Conservation (phyloP, 2,329 filamentous ascomycete genomes). For the Colletotrichum lindemuthianum region DNA sequence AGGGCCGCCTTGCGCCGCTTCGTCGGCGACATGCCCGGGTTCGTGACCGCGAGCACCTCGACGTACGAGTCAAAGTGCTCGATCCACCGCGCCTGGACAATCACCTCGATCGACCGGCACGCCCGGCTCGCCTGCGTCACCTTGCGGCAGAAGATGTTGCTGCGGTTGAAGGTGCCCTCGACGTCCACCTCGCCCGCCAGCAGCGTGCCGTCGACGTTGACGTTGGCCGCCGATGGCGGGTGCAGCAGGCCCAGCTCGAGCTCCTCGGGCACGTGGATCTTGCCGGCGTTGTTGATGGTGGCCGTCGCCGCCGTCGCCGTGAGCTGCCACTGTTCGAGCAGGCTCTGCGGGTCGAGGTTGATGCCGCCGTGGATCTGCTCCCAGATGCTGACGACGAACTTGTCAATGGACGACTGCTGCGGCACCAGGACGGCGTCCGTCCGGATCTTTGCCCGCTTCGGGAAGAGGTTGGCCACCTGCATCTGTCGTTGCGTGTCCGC, state of each 20-base stretch:
- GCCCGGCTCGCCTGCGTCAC: constrained; percentile 57
- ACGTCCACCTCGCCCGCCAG: constrained; percentile 17
- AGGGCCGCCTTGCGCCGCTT: constrained; percentile 63
- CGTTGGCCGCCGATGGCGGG: constrained; percentile 27
- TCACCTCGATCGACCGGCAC: constrained; percentile 66
- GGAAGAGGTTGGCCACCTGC: constrained; percentile 37
- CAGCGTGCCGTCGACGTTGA: background rate
- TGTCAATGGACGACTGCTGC: constrained; percentile 40
- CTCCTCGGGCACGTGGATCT: constrained; percentile 31
- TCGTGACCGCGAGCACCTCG: constrained; percentile 49
- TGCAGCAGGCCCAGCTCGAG: constrained; percentile 28
- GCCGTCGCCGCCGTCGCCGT: constrained; percentile 35
- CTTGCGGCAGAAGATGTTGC: constrained; percentile 45
- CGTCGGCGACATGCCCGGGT: constrained; percentile 52
- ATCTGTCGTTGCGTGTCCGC: constrained; percentile 34
- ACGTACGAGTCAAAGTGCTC: constrained; percentile 64
- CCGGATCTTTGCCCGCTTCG: constrained; percentile 36
- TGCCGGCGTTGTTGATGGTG: constrained; percentile 36
- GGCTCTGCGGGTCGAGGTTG: constrained; percentile 42
- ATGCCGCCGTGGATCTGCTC: constrained; percentile 46
- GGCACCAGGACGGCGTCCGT: constrained; percentile 28
- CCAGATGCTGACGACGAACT: constrained; percentile 47
- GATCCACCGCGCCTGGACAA: constrained; percentile 67
- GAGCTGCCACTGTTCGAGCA: constrained; percentile 42
- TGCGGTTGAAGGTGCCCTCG: constrained; percentile 42